These are phyloP conservation scores for Comarum palustre DNA, from an alignment of 306 rosid species.

Conservation along the genomic window DNA sequence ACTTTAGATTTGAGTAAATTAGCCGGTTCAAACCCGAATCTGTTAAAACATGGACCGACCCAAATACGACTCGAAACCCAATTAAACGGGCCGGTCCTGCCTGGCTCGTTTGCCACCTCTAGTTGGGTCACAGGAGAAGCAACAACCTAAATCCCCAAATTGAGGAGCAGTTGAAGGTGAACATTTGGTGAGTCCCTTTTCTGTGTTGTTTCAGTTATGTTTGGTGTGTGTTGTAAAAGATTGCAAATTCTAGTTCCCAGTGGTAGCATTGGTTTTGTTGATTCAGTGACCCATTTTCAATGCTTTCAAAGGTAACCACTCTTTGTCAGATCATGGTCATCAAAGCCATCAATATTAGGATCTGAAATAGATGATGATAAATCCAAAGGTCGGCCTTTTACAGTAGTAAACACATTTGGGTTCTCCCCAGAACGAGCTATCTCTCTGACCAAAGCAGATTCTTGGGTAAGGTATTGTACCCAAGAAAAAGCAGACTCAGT, in stretches of 20 bases:
- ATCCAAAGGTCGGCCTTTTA: not conserved
- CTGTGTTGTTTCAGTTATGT: not conserved
- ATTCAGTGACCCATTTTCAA: too few relatives aligned
- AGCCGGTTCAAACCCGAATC: too few relatives aligned
- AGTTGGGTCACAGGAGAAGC: not conserved
- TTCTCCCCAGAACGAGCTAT: not conserved
- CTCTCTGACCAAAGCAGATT: not conserved
- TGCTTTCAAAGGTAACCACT: too few relatives aligned
- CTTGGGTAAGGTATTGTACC: not conserved
- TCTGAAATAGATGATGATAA: not conserved
- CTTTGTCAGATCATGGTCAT: not conserved
- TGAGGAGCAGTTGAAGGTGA: too few relatives aligned
- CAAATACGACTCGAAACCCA: too few relatives aligned
- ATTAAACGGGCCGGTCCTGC: too few relatives aligned
- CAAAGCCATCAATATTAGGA: not conserved
- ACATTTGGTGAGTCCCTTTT: not conserved
- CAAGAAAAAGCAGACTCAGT: not conserved
- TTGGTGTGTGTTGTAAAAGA: not conserved
- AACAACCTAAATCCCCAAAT: not conserved
- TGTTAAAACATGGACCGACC: too few relatives aligned
- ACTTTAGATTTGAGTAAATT: too few relatives aligned
- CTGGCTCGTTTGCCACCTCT: too few relatives aligned
- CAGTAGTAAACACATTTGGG: not conserved
- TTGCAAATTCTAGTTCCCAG: not conserved
- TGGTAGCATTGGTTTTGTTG: not conserved